Conservation (phyloP, 176 grass and related monocot species). For the Zoysia pacifica region DNA sequence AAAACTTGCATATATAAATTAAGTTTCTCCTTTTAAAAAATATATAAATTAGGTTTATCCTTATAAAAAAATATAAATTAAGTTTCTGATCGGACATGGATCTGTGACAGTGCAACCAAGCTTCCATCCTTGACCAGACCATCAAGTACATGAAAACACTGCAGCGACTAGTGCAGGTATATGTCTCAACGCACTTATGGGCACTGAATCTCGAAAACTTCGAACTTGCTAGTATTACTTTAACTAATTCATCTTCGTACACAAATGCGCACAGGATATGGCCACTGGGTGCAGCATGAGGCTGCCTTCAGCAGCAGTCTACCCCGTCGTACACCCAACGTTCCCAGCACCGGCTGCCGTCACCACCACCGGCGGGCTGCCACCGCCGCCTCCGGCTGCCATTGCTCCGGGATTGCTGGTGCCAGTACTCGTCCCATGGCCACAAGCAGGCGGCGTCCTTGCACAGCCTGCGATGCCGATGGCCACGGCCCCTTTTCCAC, state of each 20-base stretch:
- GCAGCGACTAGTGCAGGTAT: background rate
- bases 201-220: too few relatives aligned
- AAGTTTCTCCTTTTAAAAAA: too few relatives aligned
- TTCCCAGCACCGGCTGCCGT: background rate
- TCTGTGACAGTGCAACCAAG: background rate
- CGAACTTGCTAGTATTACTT: too few relatives aligned
- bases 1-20: too few relatives aligned
- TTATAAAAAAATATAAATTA: too few relatives aligned
- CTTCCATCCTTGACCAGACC: conserved; percentile 3
- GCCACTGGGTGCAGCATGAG: background rate
- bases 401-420: background rate
- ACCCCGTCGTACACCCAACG: background rate
- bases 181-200: too few relatives aligned
- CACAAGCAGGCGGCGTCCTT: background rate
- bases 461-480: background rate
- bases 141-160: conserved; percentile 13
- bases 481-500: background rate
- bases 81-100: background rate
- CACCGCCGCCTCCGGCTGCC: too few relatives aligned
- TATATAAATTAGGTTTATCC: too few relatives aligned
- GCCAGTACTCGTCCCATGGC: background rate
- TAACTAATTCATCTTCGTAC: too few relatives aligned
- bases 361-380: background rate
- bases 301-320: background rate
- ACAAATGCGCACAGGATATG: background rate